Evolutionary conservation across 768 basidiomycete species (phyloP).

Genomic region (Kwoniella sp.): DNA sequence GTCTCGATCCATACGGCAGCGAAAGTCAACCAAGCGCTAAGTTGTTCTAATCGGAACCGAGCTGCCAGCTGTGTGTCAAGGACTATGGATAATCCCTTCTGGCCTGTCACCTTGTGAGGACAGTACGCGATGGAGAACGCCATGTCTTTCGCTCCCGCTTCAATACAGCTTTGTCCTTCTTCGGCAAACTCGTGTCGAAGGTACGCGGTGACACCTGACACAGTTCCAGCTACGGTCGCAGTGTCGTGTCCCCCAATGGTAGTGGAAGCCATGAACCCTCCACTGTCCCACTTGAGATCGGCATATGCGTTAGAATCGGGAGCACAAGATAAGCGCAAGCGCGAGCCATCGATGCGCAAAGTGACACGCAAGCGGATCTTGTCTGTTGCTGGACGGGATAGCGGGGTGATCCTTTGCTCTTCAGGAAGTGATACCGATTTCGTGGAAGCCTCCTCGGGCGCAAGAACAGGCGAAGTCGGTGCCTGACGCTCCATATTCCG

Average conservation of each 20-base stretch:
- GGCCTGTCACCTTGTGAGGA: constrained; percentile 48
- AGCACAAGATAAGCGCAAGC: constrained; percentile 76
- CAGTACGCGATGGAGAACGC: constrained; percentile 70
- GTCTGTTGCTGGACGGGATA: constrained; percentile 24
- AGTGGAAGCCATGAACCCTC: constrained; percentile 77
- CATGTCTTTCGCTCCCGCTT: constrained; percentile 67
- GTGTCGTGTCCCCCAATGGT: constrained; percentile 68
- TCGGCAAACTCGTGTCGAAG: constrained; percentile 61
- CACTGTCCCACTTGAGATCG: constrained; percentile 86
- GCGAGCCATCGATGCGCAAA: constrained; percentile 85
- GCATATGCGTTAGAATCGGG: constrained; percentile 91
- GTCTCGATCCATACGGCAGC: constrained; percentile 52
- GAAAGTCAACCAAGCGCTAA: constrained; percentile 81
- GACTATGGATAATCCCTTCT: constrained; percentile 64
- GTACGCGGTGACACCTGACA: constrained; percentile 74
- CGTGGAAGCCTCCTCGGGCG: background rate
- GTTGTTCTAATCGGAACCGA: constrained; percentile 71
- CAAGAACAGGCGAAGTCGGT: too few relatives aligned
- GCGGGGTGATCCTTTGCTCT: background rate
- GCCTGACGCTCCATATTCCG: constrained; percentile 56
- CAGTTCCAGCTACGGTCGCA: constrained; percentile 65
- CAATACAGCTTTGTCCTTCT: constrained; percentile 54
- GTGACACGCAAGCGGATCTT: constrained; percentile 72
- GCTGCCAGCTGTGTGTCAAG: constrained; percentile 82
- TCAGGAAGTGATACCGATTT: background rate